These are phyloP conservation scores for Orychophragmus violaceus DNA, from an alignment of 345 rosid genomes.

Conservation along the genomic window DNA sequence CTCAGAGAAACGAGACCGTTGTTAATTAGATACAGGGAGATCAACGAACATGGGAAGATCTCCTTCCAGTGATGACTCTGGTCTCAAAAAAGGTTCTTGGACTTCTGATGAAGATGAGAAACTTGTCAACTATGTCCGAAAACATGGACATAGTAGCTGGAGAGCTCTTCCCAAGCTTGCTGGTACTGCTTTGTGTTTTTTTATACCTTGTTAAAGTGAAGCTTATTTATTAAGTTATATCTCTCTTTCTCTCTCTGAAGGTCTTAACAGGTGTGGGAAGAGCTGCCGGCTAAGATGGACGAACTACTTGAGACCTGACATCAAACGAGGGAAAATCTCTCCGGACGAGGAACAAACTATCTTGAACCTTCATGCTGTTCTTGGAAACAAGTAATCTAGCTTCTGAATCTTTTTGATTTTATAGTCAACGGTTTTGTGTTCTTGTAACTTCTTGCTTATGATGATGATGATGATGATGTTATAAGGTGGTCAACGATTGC, in stretches of 20 bases:
- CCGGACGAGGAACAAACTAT: slow-evolving; percentile 73
- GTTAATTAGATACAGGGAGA: background rate
- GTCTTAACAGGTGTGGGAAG: slow-evolving; percentile 79
- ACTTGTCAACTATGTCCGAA: slow-evolving; percentile 49
- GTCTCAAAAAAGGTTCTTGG: slow-evolving; percentile 89
- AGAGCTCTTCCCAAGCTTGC: slow-evolving; percentile 84
- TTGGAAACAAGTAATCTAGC: slow-evolving; percentile 83
- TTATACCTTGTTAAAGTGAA: background rate
- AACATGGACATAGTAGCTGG: slow-evolving; percentile 90
- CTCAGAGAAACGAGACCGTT: slow-evolving; percentile 14
- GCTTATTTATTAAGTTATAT: background rate
- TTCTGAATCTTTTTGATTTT: background rate
- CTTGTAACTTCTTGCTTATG: background rate
- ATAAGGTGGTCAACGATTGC: slow-evolving; percentile 86
- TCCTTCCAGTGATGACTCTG: slow-evolving; percentile 54
- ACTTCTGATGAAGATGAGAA: slow-evolving; percentile 78
- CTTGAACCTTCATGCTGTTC: slow-evolving; percentile 66
- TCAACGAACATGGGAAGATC: slow-evolving; percentile 51
- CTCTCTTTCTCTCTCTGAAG: slow-evolving; percentile 21
- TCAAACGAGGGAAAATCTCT: slow-evolving; percentile 72
- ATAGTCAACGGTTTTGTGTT: slow-evolving; percentile 15
- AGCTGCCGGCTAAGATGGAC: slow-evolving; percentile 86
- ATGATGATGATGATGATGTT: slow-evolving; percentile 7
- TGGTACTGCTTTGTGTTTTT: slow-evolving; percentile 29
- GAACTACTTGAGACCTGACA: slow-evolving; percentile 80